Conservation (phyloP, 805 yeast genomes). For the Metschnikowia cerradonensis region DNA sequence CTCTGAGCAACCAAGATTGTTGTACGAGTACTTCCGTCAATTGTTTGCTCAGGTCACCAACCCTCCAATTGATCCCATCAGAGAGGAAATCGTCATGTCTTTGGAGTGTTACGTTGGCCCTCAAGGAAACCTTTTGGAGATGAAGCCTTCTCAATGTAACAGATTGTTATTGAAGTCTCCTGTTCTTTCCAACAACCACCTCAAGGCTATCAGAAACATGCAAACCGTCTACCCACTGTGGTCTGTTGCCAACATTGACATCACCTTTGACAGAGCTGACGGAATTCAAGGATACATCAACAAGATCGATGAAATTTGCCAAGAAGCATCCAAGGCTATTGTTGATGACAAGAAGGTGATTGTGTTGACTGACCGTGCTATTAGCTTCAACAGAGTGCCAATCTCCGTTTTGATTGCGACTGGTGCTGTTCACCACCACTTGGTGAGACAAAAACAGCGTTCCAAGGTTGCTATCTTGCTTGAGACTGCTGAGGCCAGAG, state of each 20-base stretch:
- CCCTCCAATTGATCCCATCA: conserved; percentile 97
- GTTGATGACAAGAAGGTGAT: conserved; percentile 70
- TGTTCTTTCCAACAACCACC: conserved; percentile 67
- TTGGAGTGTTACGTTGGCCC: conserved; percentile 96
- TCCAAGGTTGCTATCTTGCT: conserved; percentile 88
- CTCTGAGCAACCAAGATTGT: conserved; percentile 84
- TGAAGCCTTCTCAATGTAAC: conserved; percentile 89
- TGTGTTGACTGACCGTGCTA: conserved; percentile 67
- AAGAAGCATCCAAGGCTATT: conserved; percentile 82
- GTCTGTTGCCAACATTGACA: conserved; percentile 79
- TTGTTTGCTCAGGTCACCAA: conserved; percentile 97
- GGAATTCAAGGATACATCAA: conserved; percentile 83
- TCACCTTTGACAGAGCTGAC: conserved; percentile 77
- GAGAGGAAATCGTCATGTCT: conserved; percentile 96
- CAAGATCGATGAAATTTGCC: conserved; percentile 82
- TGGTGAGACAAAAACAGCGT: conserved; percentile 93
- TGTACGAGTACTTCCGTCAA: conserved; percentile 93
- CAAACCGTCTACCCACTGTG: conserved; percentile 77
- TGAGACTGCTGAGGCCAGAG: conserved; percentile 96
- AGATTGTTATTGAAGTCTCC: conserved; percentile 82
- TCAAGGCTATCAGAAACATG: conserved; percentile 70
- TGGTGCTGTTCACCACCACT: conserved; percentile 95
- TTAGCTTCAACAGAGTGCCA: conserved; percentile 63
- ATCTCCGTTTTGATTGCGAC: conserved; percentile 87
- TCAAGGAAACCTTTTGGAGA: conserved; percentile 93